These are phyloP conservation scores for Aspergillus nanangensis DNA, from an alignment of 495 filamentous ascomycete genomes.

Conservation along the genomic window DNA sequence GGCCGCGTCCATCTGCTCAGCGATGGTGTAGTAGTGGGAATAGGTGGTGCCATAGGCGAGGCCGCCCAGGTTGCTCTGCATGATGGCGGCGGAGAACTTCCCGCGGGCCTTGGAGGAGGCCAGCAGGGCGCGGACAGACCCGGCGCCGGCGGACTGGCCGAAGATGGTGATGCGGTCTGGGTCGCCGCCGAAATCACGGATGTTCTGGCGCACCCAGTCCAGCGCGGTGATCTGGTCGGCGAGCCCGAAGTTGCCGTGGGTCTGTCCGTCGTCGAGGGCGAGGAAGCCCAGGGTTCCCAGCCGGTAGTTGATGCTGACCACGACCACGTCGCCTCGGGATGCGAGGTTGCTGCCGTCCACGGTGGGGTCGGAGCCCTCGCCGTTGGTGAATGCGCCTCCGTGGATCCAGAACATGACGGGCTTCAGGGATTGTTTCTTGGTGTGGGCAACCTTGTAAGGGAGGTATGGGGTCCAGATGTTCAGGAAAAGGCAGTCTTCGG, in stretches of 20 bases:
- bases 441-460: conserved; percentile 19
- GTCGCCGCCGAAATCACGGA: conserved; percentile 40
- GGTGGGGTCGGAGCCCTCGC: conserved; percentile 29
- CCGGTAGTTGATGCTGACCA: conserved; percentile 42
- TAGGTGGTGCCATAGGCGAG: conserved; percentile 46
- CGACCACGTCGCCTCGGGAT: conserved; percentile 40
- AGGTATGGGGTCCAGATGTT: conserved; percentile 47
- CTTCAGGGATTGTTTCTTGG: conserved; percentile 17
- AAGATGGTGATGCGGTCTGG: conserved; percentile 50
- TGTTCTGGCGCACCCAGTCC: conserved; percentile 29
- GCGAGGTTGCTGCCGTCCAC: conserved; percentile 40
- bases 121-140: conserved; percentile 35
- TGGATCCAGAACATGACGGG: conserved; percentile 47
- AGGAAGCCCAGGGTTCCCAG: conserved; percentile 30
- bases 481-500: conserved; percentile 35
- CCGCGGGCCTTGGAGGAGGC: conserved; percentile 29
- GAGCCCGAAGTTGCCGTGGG: conserved; percentile 33
- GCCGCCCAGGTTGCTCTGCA: conserved; percentile 44
- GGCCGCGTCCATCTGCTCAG: conserved; percentile 20
- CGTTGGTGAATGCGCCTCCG: conserved; percentile 41
- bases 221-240: conserved; percentile 34
- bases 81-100: conserved; percentile 36
- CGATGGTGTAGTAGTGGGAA: conserved; percentile 41
- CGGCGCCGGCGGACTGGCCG: conserved; percentile 49
- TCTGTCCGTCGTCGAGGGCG: background rate